Conservation (phyloP, 2,329 filamentous ascomycete genomes). For the Trichophyton benhamiae region DNA sequence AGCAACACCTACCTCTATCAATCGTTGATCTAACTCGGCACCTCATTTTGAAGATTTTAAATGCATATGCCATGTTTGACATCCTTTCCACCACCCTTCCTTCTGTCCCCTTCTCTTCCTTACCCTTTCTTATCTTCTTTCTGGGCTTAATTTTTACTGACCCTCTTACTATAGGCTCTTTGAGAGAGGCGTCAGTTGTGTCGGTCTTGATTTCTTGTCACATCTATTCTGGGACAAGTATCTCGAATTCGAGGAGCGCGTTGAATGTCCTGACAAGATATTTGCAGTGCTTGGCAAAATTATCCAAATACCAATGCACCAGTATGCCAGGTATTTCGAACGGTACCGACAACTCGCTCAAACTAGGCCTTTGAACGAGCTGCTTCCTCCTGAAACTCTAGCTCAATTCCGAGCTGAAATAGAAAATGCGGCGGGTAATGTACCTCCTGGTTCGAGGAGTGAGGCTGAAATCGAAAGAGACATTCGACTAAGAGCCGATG, state of each 20-base stretch:
- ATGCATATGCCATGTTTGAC: constrained; percentile 37
- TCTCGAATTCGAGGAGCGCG: constrained; percentile 86
- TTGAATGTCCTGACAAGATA: constrained; percentile 72
- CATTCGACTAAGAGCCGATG: constrained; percentile 66
- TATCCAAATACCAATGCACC: constrained; percentile 84
- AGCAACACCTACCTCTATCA: constrained; percentile 20
- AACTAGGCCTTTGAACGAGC: constrained; percentile 56
- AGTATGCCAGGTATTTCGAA: constrained; percentile 91
- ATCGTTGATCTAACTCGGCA: constrained; percentile 29
- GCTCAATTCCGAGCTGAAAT: constrained; percentile 59
- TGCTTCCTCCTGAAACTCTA: constrained; percentile 57
- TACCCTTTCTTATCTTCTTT: constrained; percentile 20
- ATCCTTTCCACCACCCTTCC: constrained; percentile 22
- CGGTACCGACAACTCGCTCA: constrained; percentile 69
- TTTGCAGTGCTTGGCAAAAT: constrained; percentile 73
- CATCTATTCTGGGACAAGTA: constrained; percentile 99
- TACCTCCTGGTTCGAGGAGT: constrained; percentile 39
- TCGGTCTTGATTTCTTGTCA: constrained; percentile 84
- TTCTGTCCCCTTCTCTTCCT: constrained; percentile 14
- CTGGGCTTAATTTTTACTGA: constrained; percentile 27
- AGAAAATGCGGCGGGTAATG: constrained; percentile 39
- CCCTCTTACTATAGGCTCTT: constrained; percentile 55
- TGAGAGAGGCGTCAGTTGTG: constrained; percentile 71
- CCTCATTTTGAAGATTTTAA: constrained; percentile 24
- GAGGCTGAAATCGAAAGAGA: constrained; percentile 76